Evolutionary conservation across 768 basidiomycete genomes (phyloP), one percentile per base, ranked within the genome.

Genomic region (Lentinula lateritia): DNA sequence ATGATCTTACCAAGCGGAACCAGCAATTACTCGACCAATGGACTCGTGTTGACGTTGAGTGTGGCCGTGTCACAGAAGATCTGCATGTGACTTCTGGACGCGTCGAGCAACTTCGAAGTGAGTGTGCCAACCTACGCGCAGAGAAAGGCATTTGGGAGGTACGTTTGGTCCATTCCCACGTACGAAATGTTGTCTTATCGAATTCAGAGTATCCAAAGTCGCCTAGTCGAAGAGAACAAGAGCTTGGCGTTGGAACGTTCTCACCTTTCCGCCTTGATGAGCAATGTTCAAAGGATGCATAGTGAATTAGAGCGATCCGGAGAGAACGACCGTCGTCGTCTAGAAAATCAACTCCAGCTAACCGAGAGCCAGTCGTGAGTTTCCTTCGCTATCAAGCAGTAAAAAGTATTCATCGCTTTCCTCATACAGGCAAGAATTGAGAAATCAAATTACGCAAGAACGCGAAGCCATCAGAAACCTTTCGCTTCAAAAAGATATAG

Each of bases 61-160:
- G 83, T 63, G 81, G 82, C 64, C 82, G 89, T 59, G 82, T 87
- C 39, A 75, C 83, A 15, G 88, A 91, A 48, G 88, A 92, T 48
- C 75, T 90, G 9, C 77, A 83, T 20, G 72, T 78, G 6, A 78
- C 85, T 2, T 85, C 83, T 63, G 77, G 82, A 28, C 80, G 81
- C 23, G 74, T 88, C 15, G 93, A 95, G 64, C 87, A 90, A 61
- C 76, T 94, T 42, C 85, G 92, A 9, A 92, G 90, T 65, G 95
- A 98, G 67, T 84, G 80, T 64, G 90, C 92, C 2, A 95, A 92
- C 70, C 81, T 97, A 16, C 86, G 90, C 46, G 95, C 94, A 0
- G 96, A 98, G 81, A 95, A 93, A 78, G 89, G 86, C 68, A 91
- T 95, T 39, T 93, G 90, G 89, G 92, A 93, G 87, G 93, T 92